Evolutionary conservation across 257 asterid genomes (phyloP).

Genomic region (Linaria vulgaris): DNA sequence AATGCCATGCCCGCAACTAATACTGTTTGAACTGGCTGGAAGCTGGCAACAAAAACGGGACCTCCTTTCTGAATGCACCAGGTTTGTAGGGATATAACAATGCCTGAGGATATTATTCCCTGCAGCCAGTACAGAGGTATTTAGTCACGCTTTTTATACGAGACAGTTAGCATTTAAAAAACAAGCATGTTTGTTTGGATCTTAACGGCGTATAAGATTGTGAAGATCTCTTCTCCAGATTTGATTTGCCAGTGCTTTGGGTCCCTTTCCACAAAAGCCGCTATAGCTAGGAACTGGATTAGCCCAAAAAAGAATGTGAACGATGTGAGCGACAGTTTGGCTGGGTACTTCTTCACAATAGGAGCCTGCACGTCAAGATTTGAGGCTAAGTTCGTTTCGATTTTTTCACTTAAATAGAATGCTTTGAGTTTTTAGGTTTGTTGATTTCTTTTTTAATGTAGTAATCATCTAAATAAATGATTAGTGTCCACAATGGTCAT

Average conservation of each 20-base stretch:
- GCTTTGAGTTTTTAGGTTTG: no score
- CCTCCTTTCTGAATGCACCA: conserved; percentile 96
- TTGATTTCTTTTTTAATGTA: no score
- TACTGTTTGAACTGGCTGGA: conserved; percentile 90
- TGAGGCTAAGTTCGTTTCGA: conserved; percentile 18
- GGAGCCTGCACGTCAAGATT: conserved; percentile 61
- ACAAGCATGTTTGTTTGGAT: conserved; percentile 21
- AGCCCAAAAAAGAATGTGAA: conserved; percentile 84
- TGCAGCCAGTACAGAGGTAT: conserved; percentile 29
- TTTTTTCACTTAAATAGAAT: no score
- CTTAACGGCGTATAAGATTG: conserved; percentile 78
- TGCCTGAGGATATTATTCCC: conserved; percentile 87
- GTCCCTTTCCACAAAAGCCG: conserved; percentile 76
- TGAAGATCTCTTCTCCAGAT: conserved; percentile 61
- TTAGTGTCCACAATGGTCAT: no score
- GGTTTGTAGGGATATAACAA: conserved; percentile 74
- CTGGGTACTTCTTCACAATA: conserved; percentile 78
- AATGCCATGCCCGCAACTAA: conserved; percentile 80
- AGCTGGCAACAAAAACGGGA: conserved; percentile 82
- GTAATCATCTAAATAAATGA: no score
- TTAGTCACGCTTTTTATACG: conserved; percentile 4
- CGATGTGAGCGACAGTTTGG: conserved; percentile 81
- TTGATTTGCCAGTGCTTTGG: conserved; percentile 65
- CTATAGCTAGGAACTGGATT: conserved; percentile 69
- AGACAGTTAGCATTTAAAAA: background rate